Evolutionary conservation across 306 rosid species (phyloP).

Genomic region (Cucurbita moschata): DNA sequence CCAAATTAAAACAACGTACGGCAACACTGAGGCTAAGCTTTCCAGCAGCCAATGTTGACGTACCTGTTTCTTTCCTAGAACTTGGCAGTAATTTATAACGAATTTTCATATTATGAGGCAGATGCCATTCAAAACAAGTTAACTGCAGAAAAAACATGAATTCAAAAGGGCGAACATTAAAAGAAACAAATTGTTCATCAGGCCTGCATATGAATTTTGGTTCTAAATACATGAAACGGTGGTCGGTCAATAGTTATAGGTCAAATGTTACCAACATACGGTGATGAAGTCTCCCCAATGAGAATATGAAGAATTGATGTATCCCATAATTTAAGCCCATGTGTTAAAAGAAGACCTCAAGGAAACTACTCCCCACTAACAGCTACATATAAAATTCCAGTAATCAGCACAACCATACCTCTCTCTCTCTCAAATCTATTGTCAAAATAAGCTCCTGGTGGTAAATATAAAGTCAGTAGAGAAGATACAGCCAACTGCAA

Average conservation of each 20-base stretch:
- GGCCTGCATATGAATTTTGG: not conserved
- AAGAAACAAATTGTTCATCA: not conserved
- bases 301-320: not conserved
- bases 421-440: slow-evolving; percentile 23
- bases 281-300: slow-evolving; percentile 4
- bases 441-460: slow-evolving; percentile 23
- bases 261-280: not conserved
- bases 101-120: not conserved
- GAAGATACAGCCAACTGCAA: slow-evolving; percentile 7
- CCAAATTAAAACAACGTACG: not conserved
- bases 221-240: not conserved
- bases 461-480: not conserved
- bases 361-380: slow-evolving; percentile 4
- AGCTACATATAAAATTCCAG: slow-evolving; percentile 5
- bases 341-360: not conserved
- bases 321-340: not conserved
- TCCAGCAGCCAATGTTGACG: not conserved
- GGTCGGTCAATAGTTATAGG: not conserved
- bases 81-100: not conserved
- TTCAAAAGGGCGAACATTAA: not conserved
- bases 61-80: not conserved
- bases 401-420: slow-evolving; percentile 28
- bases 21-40: not conserved
- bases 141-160: not conserved
- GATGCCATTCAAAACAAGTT: not conserved